A percentile compares a stretch with the other conserved stretches of the same genome.
Evolutionary conservation across 208 protist genomes (phyloP).

Genomic region (Crithidia acanthocephali): DNA sequence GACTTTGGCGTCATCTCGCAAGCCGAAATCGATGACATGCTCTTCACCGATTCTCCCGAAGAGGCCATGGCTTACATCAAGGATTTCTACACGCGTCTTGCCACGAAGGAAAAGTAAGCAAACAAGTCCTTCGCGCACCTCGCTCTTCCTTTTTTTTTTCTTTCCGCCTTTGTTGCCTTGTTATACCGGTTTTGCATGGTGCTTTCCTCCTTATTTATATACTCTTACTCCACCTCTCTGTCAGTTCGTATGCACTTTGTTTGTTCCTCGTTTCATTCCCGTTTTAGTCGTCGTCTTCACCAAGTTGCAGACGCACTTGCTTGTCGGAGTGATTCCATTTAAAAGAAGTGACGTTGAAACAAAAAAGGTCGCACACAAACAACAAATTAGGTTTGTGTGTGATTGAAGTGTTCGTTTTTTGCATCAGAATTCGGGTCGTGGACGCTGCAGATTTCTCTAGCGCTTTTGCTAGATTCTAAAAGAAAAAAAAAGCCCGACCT

Average conservation of each 20-base stretch:
- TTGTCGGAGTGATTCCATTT: no score
- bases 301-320: background rate
- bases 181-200: background rate
- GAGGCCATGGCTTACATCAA: slow-evolving; percentile 85
- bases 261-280: background rate
- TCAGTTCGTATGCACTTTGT: background rate
- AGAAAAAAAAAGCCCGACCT: no score
- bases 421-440: no score
- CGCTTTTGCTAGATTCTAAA: no score
- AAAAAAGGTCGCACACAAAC: no score
- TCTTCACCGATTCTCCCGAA: slow-evolving; percentile 87
- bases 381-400: no score
- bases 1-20: slow-evolving; percentile 91
- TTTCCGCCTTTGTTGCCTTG: background rate
- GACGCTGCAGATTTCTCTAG: no score
- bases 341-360: no score
- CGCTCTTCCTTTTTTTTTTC: background rate
- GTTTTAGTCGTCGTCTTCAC: background rate
- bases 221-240: background rate
- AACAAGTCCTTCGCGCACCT: background rate
- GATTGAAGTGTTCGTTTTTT: no score
- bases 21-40: slow-evolving; percentile 77
- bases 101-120: background rate
- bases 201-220: background rate
- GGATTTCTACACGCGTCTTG: slow-evolving; percentile 50